These are phyloP conservation scores for Sideroxylon spinosum DNA, from an alignment of 179 eudicot species.

Conservation along the genomic window DNA sequence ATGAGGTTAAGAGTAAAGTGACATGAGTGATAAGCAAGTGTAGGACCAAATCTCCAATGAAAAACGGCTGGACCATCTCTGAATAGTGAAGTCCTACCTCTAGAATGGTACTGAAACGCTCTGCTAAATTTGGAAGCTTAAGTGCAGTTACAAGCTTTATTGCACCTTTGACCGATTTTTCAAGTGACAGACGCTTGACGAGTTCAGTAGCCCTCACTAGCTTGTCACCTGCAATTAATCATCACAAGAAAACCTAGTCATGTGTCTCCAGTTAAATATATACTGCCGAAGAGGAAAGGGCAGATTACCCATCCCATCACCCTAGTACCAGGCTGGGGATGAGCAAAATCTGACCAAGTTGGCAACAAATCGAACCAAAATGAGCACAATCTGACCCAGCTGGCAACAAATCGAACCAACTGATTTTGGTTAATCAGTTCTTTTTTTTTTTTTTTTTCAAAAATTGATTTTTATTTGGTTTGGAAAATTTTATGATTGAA, in stretches of 20 bases:
- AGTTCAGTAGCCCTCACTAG: slow-evolving; percentile 91
- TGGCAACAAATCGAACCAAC: too few species aligned
- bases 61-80: neutral
- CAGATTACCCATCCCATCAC: neutral
- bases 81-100: slow-evolving; percentile 47
- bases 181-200: slow-evolving; percentile 74
- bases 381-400: too few species aligned
- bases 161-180: slow-evolving; percentile 87
- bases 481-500: too few species aligned
- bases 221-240: slow-evolving; percentile 67
- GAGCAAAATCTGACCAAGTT: too few species aligned
- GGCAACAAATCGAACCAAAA: too few species aligned
- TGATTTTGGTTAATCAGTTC: too few species aligned
- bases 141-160: slow-evolving; percentile 87
- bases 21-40: too few species aligned
- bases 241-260: slow-evolving; percentile 13
- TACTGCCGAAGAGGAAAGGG: neutral
- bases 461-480: too few species aligned
- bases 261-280: neutral
- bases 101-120: slow-evolving; percentile 71
- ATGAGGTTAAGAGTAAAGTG: too few species aligned
- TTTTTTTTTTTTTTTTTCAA: too few species aligned
- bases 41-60: neutral
- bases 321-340: too few species aligned
- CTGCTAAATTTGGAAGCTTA: slow-evolving; percentile 89